Base-by-base conservation (phyloP, 2,329 filamentous ascomycete genomes). In the Coleophoma cylindrospora region DNA sequence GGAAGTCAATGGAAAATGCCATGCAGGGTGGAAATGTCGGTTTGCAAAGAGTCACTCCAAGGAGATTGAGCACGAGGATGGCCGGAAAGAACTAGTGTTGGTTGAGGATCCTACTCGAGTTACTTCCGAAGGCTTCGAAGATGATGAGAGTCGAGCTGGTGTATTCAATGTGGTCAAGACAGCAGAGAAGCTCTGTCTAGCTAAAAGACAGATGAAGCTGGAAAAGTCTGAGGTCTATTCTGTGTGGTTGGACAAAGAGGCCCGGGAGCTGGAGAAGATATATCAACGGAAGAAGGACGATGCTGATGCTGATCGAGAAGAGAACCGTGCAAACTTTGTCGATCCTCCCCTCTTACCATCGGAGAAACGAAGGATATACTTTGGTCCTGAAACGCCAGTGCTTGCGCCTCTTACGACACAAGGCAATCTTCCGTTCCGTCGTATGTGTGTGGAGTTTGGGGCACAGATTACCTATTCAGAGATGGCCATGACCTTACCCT, bases 361-460 rank as follows among this genome's bases (percentile, higher is more conserved):
- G 0, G 94, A 99, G 72, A 99, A 99, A 74, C 82, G 94, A 51
- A 83, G 85, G 46, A 76, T 99, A 50, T 97, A 99, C 71, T 97
- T 97, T 68, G 91, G 91, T 6, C 83, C 86, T 1, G 92, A 97
- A 67, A 99, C 94, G 2, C 94, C 94, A 0, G 83, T 91, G 11
- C 75, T 99, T n/a, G 94, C 94, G 4, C 94, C 94, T 34, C 77
- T 99, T 45, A 99, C 94, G 1, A 99, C 94, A 0, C 94, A 97
- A 70, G 94, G 94, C 43, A 99, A 99, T 62, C 76, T 97, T 44
- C 94, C 94, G 1, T 99, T 96, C 74, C 86, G 94, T 50, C 83
- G 94, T 45, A 80, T 99, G 32, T 96, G 91, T 63, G 85, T 90
- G 12, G 87, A 91, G 49, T 79, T 97, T 21, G 94, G 94, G 34